Conservation (phyloP, 768 basidiomycete genomes). For the Suillus alpinus region DNA sequence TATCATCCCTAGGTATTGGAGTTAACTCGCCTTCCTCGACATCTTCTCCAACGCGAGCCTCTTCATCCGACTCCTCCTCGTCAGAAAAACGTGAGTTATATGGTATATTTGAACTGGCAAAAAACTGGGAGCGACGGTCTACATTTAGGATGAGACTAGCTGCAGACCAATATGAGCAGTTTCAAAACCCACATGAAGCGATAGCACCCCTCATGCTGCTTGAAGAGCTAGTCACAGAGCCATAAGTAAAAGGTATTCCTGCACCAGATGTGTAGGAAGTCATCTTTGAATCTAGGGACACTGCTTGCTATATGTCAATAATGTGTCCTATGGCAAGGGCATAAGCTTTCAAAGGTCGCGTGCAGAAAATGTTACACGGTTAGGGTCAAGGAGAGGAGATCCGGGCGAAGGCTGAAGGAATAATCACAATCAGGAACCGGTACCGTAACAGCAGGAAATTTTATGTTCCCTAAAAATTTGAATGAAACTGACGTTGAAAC, state of each 20-base stretch:
- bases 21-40: slow-evolving; percentile 10
- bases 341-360: background rate
- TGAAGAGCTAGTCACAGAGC: slow-evolving; percentile 45
- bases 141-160: slow-evolving; percentile 7
- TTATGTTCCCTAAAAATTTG: background rate
- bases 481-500: too few relatives aligned
- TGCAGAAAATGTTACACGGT: background rate
- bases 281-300: slow-evolving; percentile 31
- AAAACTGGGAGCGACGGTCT: slow-evolving; percentile 72
- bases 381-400: background rate
- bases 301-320: background rate
- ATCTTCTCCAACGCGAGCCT: slow-evolving; percentile 13
- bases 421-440: background rate
- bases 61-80: slow-evolving; percentile 35
- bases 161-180: background rate
- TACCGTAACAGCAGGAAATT: background rate
- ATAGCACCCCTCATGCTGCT: slow-evolving; percentile 54
- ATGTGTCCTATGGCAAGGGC: background rate
- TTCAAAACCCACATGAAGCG: slow-evolving; percentile 49
- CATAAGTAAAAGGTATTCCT: slow-evolving; percentile 37
- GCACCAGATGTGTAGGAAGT: slow-evolving; percentile 39
- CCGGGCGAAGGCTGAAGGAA: background rate
- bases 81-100: slow-evolving; percentile 43
- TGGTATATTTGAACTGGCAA: slow-evolving; percentile 59
- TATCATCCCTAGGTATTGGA: slow-evolving; percentile 9